phyloP scores from a whole-genome alignment of 371 early-diverging fungal genomes.

The Mortierella sp. region DNA sequence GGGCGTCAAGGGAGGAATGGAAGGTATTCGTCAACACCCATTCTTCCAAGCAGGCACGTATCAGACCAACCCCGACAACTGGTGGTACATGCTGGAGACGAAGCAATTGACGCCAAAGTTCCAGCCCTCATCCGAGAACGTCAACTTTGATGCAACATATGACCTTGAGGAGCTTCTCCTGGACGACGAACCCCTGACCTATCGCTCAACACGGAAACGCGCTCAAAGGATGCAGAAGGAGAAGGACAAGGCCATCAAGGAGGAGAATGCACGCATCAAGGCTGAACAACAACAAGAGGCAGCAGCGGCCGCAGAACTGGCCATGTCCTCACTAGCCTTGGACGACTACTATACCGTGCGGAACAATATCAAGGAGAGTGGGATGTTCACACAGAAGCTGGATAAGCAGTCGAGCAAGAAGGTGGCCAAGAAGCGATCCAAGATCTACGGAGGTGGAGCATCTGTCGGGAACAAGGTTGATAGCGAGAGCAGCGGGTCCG shows the following conservation, averaged over 20 bases:
- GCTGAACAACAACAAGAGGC: constrained; percentile 29
- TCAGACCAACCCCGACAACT: constrained; percentile 47
- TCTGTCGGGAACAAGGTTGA: constrained; percentile 27
- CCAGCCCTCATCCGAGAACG: constrained; percentile 67
- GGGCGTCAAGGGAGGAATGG: constrained; percentile 47
- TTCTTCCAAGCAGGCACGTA: constrained; percentile 49
- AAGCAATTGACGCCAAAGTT: constrained; percentile 61
- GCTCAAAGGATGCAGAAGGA: constrained; percentile 54
- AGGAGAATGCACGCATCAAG: constrained; percentile 42
- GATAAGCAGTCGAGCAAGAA: constrained; percentile 15
- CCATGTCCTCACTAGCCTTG: constrained; percentile 31
- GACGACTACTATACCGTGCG: constrained; percentile 13
- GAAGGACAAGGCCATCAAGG: constrained; percentile 48
- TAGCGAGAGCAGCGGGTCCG: constrained; percentile 40
- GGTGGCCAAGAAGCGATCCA: constrained; percentile 34
- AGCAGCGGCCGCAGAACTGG: constrained; percentile 46
- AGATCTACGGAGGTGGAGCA: constrained; percentile 18
- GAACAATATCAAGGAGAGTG: not conserved
- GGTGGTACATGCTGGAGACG: constrained; percentile 56
- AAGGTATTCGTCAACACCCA: constrained; percentile 47
- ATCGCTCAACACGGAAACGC: constrained; percentile 48
- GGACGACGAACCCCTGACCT: constrained; percentile 93
- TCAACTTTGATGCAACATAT: constrained; percentile 96
- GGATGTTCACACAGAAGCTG: constrained; percentile 4
- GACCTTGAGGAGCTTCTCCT: constrained; percentile 95